Conservation (phyloP, 2,329 filamentous ascomycete species). For the Fusarium foetens region DNA sequence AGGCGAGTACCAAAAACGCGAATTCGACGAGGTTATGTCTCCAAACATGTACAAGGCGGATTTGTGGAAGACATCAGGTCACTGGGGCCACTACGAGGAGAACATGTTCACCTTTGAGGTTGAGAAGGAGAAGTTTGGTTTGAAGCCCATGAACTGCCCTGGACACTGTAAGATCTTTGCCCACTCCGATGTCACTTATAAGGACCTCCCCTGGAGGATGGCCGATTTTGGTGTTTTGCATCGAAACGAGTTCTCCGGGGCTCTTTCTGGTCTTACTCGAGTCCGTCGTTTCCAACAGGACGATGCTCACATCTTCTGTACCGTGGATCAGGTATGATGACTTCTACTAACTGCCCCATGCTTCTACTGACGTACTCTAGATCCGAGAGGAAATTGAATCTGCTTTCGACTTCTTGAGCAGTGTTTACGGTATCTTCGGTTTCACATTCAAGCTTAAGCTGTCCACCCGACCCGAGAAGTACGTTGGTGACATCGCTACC, state of each 20-base stretch:
- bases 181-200: conserved; percentile 83
- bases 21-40: conserved; percentile 93
- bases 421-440: conserved; percentile 72
- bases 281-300: conserved; percentile 96
- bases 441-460: conserved; percentile 91
- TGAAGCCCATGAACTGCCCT: conserved; percentile 99
- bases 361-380: conserved; percentile 36
- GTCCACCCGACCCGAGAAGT: conserved; percentile 89
- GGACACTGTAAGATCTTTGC: conserved; percentile 91
- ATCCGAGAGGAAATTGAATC: conserved; percentile 69
- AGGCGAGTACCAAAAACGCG: conserved; percentile 90
- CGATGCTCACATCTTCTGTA: conserved; percentile 95
- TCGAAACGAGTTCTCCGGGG: conserved; percentile 93
- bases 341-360: too few species aligned
- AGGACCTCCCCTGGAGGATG: conserved; percentile 87
- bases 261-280: conserved; percentile 88
- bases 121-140: conserved; percentile 77
- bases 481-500: conserved; percentile 83
- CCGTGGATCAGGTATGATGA: conserved; percentile 49
- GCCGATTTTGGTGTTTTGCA: conserved; percentile 97
- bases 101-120: conserved; percentile 84
- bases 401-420: conserved; percentile 86
- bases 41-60: conserved; percentile 95
- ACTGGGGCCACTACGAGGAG: conserved; percentile 87
- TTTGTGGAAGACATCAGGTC: conserved; percentile 93